Conservation (phyloP, 257 asterid species). For the Solanum raphanifolium region DNA sequence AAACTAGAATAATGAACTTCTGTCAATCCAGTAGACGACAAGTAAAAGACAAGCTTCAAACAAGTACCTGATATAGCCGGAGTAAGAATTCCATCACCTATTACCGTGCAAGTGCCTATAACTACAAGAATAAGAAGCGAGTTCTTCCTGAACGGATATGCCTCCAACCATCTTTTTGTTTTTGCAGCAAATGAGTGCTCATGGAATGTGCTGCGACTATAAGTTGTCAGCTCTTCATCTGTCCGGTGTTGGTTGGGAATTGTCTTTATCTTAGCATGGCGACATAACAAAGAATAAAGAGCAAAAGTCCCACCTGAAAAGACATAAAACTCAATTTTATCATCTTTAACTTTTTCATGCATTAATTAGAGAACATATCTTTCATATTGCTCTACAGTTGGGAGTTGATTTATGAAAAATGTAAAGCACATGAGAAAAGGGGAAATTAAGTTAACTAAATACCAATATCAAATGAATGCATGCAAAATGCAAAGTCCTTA, state of each 20-base stretch:
- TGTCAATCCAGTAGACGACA: neutral
- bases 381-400: neutral
- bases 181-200: conserved; percentile 91
- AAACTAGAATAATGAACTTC: neutral
- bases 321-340: neutral
- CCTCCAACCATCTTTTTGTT: conserved; percentile 91
- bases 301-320: conserved; percentile 88
- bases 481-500: neutral
- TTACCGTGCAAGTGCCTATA: conserved; percentile 85
- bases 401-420: neutral
- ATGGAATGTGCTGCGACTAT: conserved; percentile 77
- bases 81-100: conserved; percentile 98
- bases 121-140: conserved; percentile 79
- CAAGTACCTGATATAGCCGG: conserved; percentile 90
- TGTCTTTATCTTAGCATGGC: conserved; percentile 84
- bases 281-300: conserved; percentile 85
- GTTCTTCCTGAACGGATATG: conserved; percentile 43
- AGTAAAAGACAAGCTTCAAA: neutral
- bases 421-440: neutral
- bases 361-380: neutral
- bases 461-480: neutral
- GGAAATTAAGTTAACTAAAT: neutral
- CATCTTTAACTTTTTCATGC: neutral
- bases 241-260: conserved; percentile 97
- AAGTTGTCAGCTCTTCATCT: conserved; percentile 96